Percentiles rank a stretch among this genome's conserved stretches.
Evolutionary conservation across 805 yeast species (phyloP).

Genomic region (Suhomyces emberorum): DNA sequence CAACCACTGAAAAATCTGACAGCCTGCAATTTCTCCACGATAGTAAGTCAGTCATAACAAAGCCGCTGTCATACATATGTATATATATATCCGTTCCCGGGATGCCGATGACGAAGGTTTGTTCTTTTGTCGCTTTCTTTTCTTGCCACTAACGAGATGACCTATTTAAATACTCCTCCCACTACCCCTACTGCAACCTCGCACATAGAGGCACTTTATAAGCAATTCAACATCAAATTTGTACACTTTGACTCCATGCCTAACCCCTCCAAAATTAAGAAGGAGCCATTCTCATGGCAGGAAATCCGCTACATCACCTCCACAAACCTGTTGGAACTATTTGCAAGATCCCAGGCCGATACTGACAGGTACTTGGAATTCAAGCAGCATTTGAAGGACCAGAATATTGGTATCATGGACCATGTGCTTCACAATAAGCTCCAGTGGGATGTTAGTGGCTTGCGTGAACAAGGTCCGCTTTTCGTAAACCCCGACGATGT

Average conservation of each 20-base stretch:
- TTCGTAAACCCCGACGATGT: conserved; percentile 42
- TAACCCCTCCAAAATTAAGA: conserved; percentile 29
- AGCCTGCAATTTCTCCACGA: conserved; percentile 1
- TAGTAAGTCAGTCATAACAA: neutral
- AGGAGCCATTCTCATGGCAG: conserved; percentile 47
- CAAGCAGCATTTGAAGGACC: conserved; percentile 35
- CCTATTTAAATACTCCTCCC: conserved; percentile 13
- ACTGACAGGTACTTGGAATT: conserved; percentile 45
- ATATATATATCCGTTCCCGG: no score
- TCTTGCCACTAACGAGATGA: no score
- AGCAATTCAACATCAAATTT: conserved; percentile 15
- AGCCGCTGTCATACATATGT: neutral
- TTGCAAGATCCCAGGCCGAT: conserved; percentile 47
- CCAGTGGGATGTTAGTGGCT: conserved; percentile 45
- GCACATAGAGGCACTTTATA: conserved; percentile 11
- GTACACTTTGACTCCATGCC: conserved; percentile 37
- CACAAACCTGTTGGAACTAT: conserved; percentile 41
- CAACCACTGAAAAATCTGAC: conserved; percentile 6
- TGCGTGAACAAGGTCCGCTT: conserved; percentile 33
- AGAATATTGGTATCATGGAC: conserved; percentile 43
- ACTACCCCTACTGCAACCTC: conserved; percentile 10
- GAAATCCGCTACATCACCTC: conserved; percentile 36
- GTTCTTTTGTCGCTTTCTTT: no score
- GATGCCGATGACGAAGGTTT: no score
- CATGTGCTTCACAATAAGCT: conserved; percentile 47